Evolutionary conservation across 176 grass and related monocot genomes (phyloP), one percentile per base, ranked within the genome.

Genomic region (Triticum dicoccoides): DNA sequence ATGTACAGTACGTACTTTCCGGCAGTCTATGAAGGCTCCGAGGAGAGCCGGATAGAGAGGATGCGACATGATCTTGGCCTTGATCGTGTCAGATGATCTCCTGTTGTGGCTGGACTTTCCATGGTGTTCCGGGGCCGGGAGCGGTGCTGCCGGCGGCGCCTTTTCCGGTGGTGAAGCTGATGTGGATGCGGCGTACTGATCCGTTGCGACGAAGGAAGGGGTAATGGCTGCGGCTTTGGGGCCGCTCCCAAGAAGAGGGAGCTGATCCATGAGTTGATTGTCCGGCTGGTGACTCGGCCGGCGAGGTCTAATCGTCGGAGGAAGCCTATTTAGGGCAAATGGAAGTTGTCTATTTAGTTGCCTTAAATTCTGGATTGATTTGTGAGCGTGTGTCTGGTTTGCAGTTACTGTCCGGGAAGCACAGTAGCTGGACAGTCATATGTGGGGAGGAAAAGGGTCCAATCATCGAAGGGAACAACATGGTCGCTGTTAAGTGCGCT

Each of bases 51-150:
- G 79, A 77, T 95, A 98, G 86, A 90, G 93, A 76, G 73, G 87
- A 9, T 98, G 95, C 2, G 93, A 93, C 74, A 91, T 87, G 80
- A 98, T 98, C 87, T 83, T 98, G 3, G 82, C 91, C 80, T 98
- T 90, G 82, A 93, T 87, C 29, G 78, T 80, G 23, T 89, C 95
- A 7, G 86, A 59, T 51, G 86, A 49, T 42, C 74, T 76, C 42
- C 30, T 77, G 39, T 54, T 65, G 56, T 51, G 35, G 37, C 1
- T 73, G 24, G 80, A 72, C 10, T 65, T 51, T 14, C 38, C 38
- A 51, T 21, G 24, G 69, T 39, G 79, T 71, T 90, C 89, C 38
- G 59, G 15, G 49, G 79, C 17, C 11, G 0, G 42, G 42, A 45
- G 0, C 3, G 41, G 2, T 3, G 41, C 3, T 0, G 41, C 41